These are phyloP conservation scores for Wickerhamiella azyma DNA, from an alignment of 805 yeast species.

Conservation along the genomic window DNA sequence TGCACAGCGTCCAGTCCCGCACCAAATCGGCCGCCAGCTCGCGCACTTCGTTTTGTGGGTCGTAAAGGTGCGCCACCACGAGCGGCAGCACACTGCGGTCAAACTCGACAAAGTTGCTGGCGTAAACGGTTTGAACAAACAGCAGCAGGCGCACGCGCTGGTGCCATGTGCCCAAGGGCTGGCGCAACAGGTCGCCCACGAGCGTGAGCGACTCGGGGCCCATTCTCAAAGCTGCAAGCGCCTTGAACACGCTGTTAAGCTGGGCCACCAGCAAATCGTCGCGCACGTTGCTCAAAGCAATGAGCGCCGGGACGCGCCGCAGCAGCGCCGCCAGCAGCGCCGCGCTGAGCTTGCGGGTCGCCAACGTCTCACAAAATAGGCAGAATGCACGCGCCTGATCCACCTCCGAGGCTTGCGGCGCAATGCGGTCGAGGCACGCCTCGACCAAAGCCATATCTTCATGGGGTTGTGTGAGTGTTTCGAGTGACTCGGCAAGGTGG, in stretches of 20 bases:
- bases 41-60: conserved; percentile 59
- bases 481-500: conserved; percentile 18
- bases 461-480: not conserved
- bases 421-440: not conserved
- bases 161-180: conserved; percentile 30
- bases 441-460: not conserved
- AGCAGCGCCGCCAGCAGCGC: not conserved
- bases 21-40: conserved; percentile 57
- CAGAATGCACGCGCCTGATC: conserved; percentile 4
- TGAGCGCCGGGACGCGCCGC: conserved; percentile 50
- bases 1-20: conserved; percentile 65
- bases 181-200: conserved; percentile 21
- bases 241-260: conserved; percentile 36
- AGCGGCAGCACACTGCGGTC: conserved; percentile 32
- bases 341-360: not conserved
- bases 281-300: conserved; percentile 49
- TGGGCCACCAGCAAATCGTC: conserved; percentile 46
- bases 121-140: conserved; percentile 56
- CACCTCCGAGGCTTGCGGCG: not conserved
- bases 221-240: conserved; percentile 37
- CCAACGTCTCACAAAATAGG: not conserved
- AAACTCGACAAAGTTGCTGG: conserved; percentile 50
- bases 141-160: conserved; percentile 57
- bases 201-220: conserved; percentile 31
- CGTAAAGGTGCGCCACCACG: conserved; percentile 43